These are phyloP conservation scores for Mortierella claussenii DNA, from an alignment of 192 early-diverging fungal species.

Conservation along the genomic window DNA sequence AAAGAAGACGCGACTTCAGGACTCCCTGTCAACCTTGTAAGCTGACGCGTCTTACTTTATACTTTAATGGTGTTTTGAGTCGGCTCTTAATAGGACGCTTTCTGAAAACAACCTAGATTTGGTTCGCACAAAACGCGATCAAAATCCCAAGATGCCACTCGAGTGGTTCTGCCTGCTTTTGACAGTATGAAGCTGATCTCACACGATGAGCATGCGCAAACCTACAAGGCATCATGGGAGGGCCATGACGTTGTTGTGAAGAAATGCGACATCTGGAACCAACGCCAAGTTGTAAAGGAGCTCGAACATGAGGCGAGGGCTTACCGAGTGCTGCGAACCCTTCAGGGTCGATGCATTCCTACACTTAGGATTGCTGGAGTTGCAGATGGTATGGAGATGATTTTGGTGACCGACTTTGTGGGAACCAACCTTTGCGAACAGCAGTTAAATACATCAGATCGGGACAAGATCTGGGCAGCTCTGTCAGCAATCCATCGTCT, in stretches of 20 bases:
- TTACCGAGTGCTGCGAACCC: conserved; percentile 9
- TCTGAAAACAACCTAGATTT: no score
- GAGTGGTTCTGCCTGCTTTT: not conserved
- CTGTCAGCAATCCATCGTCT: conserved; percentile 20
- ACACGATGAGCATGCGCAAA: conserved; percentile 10
- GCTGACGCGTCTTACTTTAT: no score
- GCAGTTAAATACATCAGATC: conserved; percentile 1
- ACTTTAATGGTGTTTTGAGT: no score
- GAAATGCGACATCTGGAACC: conserved; percentile 28
- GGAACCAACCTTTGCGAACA: conserved; percentile 11
- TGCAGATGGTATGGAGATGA: conserved; percentile 20
- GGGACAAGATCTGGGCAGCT: conserved; percentile 8
- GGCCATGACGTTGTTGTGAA: conserved; percentile 19
- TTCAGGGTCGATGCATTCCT: conserved; percentile 27
- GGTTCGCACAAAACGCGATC: no score
- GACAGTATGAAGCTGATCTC: conserved; percentile 13
- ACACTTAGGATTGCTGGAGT: conserved; percentile 14
- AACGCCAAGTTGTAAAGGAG: conserved; percentile 9
- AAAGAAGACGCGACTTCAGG: no score
- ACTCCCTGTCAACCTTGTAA: no score
- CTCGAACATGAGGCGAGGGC: conserved; percentile 35
- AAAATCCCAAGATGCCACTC: no score
- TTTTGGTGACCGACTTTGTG: conserved; percentile 6
- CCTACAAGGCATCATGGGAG: conserved; percentile 14
- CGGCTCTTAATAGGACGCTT: no score